These are phyloP conservation scores for Zygotorulaspora danielsina DNA, from an alignment of 805 yeast species.

Conservation along the genomic window DNA sequence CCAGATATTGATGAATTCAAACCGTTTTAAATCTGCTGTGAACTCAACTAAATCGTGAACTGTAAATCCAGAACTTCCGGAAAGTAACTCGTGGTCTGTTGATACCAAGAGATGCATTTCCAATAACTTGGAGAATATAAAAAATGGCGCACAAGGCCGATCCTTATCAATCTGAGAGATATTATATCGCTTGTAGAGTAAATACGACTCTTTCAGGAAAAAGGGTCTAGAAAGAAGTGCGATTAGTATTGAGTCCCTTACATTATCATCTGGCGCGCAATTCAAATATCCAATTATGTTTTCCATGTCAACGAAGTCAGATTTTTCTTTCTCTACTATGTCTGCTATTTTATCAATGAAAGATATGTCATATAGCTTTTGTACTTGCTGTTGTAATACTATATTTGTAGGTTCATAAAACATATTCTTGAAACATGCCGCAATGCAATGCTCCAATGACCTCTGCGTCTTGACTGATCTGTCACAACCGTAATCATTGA, in stretches of 20 bases:
- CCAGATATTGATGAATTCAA: conserved; percentile 26
- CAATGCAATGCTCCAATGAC: conserved; percentile 5
- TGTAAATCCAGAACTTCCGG: conserved; percentile 15
- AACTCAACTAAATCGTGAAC: conserved; percentile 16
- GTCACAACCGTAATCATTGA: too few relatives aligned
- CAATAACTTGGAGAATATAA: conserved; percentile 20
- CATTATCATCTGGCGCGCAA: conserved; percentile 15
- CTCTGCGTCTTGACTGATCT: background rate
- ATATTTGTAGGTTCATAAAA: conserved; percentile 5
- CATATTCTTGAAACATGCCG: conserved; percentile 10
- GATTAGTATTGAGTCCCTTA: conserved; percentile 16
- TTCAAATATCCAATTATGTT: conserved; percentile 12
- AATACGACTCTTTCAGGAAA: conserved; percentile 14
- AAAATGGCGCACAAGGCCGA: conserved; percentile 12
- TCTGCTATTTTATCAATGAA: conserved; percentile 15
- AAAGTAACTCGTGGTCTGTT: conserved; percentile 30
- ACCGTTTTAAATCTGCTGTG: conserved; percentile 20
- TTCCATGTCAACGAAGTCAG: conserved; percentile 5
- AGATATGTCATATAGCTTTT: conserved; percentile 13
- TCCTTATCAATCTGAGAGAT: conserved; percentile 1
- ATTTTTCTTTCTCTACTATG: conserved; percentile 7
- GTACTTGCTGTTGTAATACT: conserved; percentile 6
- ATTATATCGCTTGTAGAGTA: background rate
- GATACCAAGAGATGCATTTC: conserved; percentile 26
- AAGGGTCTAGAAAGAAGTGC: conserved; percentile 17